Evolutionary conservation across 2,329 filamentous ascomycete genomes (phyloP).

Genomic region (Annulohypoxylon truncatum): DNA sequence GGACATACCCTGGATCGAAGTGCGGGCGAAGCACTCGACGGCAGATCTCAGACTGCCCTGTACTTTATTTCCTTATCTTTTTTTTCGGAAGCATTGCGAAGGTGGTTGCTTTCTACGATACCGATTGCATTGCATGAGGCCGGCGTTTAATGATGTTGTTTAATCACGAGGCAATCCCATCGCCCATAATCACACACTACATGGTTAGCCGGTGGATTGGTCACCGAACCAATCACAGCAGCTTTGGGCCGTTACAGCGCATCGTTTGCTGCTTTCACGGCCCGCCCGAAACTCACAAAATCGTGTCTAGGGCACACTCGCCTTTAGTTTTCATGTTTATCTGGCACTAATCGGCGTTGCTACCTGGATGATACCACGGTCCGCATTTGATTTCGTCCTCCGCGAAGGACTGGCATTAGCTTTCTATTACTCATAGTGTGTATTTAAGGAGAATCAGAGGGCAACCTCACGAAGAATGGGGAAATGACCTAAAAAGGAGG

Average conservation of each 20-base stretch:
- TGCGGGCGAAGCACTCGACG: constrained; percentile 32
- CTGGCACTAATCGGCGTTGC: constrained; percentile 48
- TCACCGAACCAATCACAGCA: constrained; percentile 22
- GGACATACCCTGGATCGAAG: constrained; percentile 28
- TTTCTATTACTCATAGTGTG: constrained; percentile 44
- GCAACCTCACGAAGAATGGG: constrained; percentile 43
- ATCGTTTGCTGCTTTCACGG: constrained; percentile 31
- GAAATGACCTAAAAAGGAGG: constrained; percentile 36
- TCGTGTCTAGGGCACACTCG: constrained; percentile 34
- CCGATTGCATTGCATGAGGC: constrained; percentile 50
- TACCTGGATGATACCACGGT: constrained; percentile 52
- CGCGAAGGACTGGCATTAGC: constrained; percentile 41
- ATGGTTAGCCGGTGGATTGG: constrained; percentile 32
- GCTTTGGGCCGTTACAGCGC: constrained; percentile 32
- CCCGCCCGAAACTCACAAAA: constrained; percentile 28
- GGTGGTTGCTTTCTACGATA: constrained; percentile 49
- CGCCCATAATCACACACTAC: constrained; percentile 44
- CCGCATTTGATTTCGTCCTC: constrained; percentile 47
- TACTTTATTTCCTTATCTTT: constrained; percentile 46
- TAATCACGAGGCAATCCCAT: constrained; percentile 45
- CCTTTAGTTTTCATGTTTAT: constrained; percentile 43
- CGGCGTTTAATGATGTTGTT: constrained; percentile 49
- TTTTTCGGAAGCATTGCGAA: constrained; percentile 50
- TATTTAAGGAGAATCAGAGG: constrained; percentile 48
- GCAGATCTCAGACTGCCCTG: constrained; percentile 44